Evolutionary conservation across 441 rosid species (phyloP), one percentile per base, ranked within the genome.

Genomic region (Breynia disticha): DNA sequence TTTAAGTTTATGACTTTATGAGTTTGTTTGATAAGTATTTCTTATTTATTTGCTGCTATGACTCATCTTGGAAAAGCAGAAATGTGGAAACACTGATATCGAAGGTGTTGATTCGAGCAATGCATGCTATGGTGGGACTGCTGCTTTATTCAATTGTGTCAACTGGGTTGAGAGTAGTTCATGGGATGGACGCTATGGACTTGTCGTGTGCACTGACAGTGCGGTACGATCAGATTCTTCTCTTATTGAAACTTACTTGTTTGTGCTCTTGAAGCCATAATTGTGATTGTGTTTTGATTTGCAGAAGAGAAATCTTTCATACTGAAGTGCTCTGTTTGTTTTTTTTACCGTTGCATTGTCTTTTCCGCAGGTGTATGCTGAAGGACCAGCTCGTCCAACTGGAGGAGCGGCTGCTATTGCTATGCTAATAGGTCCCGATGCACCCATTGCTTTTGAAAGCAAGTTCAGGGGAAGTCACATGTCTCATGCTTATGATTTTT

Each of bases 301-400:
- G 5, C 14, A 42, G 39, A 21, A 24, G 52, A 0, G n/a, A 47
- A 48, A 19, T 9, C n/a, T 32, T 21, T 56, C 22, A 50, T 5
- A 16, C n/a, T 41, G 38, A 16, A 11, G 9, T 50, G 16, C 19
- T 54, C 20, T 8, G 35, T 37, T 39, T 37, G 1, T 12, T 47
- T 68, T 38, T 51, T n/a, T n/a, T 48, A 37, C 20, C 15, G 2
- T 46, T n/a, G n/a, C n/a, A 60, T 47, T 59, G 19, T 38, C 32
- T 32, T 37, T 64, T 67, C 24, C 57, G 69, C 88, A 93, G 98
- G 98, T 93, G 50, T 93, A 93, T 70, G 99, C 99, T 6, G 99
- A 93, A 81, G 99, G 99, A 63, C 96, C 99, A 3, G 99, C 99
- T 1, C 79, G 99, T 22, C 99, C 99, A n/a, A 93, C 99, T 48